These are phyloP conservation scores for Talaromyces sp. DNA, from an alignment of 2,329 filamentous ascomycete genomes.

Conservation along the genomic window DNA sequence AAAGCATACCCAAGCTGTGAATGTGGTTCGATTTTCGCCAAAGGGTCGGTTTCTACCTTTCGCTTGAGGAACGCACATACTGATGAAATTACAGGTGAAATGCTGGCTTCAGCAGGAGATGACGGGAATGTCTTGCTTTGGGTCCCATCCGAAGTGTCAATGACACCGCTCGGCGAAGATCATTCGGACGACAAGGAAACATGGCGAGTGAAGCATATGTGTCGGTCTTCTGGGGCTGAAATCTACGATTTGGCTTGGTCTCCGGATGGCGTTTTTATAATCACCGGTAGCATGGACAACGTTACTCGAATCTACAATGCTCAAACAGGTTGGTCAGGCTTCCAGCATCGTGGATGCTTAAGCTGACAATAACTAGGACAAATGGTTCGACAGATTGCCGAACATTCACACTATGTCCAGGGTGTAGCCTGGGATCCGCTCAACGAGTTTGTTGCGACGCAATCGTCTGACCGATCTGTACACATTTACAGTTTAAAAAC, in stretches of 20 bases:
- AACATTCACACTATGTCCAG: constrained; percentile 97
- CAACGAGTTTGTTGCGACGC: constrained; percentile 96
- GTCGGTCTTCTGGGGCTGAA: constrained; percentile 85
- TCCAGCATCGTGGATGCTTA: constrained; percentile 18
- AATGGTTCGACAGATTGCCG: constrained; percentile 86
- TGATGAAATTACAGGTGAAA: constrained; percentile 64
- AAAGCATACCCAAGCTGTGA: constrained; percentile 95
- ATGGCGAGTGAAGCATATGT: constrained; percentile 98
- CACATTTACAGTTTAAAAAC: constrained; percentile 96
- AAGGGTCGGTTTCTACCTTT: constrained; percentile 59
- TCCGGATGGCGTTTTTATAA: constrained; percentile 92
- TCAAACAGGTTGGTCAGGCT: constrained; percentile 64
- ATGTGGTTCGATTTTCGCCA: constrained; percentile 93
- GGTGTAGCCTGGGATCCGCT: constrained; percentile 97
- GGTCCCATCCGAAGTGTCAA: constrained; percentile 78
- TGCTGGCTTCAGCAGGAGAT: constrained; percentile 90
- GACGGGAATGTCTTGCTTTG: constrained; percentile 96
- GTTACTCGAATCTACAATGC: constrained; percentile 96
- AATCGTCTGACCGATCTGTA: constrained; percentile 95
- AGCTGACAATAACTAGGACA: constrained; percentile 41
- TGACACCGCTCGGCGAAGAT: constrained; percentile 74
- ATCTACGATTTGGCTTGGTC: constrained; percentile 99
- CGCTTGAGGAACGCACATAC: constrained; percentile 6
- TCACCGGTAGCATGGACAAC: constrained; percentile 99
- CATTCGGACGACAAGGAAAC: constrained; percentile 89